Base-by-base conservation (phyloP, 106 monocot species). In the Alisma plantagoaquatica region DNA sequence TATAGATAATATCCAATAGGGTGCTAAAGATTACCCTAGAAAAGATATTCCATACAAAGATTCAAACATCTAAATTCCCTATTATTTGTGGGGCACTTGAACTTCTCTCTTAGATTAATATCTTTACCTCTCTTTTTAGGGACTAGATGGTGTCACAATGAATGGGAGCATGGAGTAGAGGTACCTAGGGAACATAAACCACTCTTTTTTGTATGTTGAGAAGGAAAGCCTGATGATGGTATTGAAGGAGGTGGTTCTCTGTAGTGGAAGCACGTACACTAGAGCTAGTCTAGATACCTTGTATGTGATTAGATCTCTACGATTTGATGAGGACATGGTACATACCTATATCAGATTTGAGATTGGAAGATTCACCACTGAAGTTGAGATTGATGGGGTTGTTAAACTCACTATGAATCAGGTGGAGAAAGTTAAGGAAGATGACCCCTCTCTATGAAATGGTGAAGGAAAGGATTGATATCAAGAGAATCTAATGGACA, bases 401-500 rank as follows among this genome's bases (percentile, higher is more conserved):
- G 17, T 47, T 8, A 19, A 47, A 21, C 46, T 10, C 46, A 47
- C 46, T 0, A 19, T 47, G 46, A 15, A 21, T 7, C 15, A 47
- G 46, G 46, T 18, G 46, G 17, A 47, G 46, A 10, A 18, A 21
- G n/a, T 47, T 18, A 47, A n/a, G 46, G 17, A 19, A 47, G 15
- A 47, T 47, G 46, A 15, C 17, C 15, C 46, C 46, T 15, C 17
- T 47, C n/a, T 47, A 47, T 1, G 46, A 47, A 21, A 47, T 47
- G 46, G 46, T 47, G 9, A 47, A 47, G 17, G 46, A 47, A 21
- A 19, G 46, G 17, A 47, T 47, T 19, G 46, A 47, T 21, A 10
- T 47, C 46, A 47, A 47, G 17, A 15, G 8, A 8, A 18, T 47
- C 17, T 19, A 47, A 21, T 47, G 46, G 46, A 21, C 46, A 15